Evolutionary conservation across 73 alveolate species (phyloP).

Genomic region (Paramecium biaurelia): DNA sequence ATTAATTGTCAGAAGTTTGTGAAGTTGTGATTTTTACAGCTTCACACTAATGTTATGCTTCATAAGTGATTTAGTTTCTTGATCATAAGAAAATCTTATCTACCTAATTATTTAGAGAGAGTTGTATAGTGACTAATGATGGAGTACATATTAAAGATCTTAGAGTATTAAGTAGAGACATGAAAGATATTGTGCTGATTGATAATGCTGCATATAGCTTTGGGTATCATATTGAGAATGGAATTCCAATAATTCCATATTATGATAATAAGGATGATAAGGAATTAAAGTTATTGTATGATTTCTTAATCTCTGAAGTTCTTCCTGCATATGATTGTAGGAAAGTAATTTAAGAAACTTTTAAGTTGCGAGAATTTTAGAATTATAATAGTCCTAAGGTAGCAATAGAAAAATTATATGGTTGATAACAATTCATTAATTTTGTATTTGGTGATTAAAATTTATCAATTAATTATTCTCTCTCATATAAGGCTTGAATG

Average conservation of each 20-base stretch:
- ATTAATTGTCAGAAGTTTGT: constrained; percentile 56
- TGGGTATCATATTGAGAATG: constrained; percentile 83
- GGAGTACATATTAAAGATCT: constrained; percentile 76
- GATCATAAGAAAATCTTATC: constrained; percentile 64
- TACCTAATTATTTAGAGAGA: constrained; percentile 69
- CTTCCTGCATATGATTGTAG: constrained; percentile 36
- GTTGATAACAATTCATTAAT: neutral
- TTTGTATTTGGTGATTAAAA: neutral
- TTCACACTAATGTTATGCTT: constrained; percentile 66
- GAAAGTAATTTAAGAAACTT: neutral
- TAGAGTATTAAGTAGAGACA: constrained; percentile 64
- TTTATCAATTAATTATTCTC: neutral
- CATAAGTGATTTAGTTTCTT: constrained; percentile 63
- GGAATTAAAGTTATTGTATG: constrained; percentile 37
- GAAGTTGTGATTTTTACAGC: constrained; percentile 78
- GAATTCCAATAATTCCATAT: constrained; percentile 90
- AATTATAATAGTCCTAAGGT: neutral
- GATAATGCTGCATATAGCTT: constrained; percentile 89
- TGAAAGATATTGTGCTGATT: constrained; percentile 78
- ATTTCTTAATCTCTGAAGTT: neutral
- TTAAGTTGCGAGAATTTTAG: neutral
- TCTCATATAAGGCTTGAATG: neutral
- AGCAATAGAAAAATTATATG: constrained; percentile 39
- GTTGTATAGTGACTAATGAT: constrained; percentile 67
- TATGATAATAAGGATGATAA: constrained; percentile 84